Percentiles rank a stretch among this genome's conserved stretches.
phyloP scores from a whole-genome alignment of 495 filamentous ascomycete genomes.

The Aspergillus baeticus region DNA sequence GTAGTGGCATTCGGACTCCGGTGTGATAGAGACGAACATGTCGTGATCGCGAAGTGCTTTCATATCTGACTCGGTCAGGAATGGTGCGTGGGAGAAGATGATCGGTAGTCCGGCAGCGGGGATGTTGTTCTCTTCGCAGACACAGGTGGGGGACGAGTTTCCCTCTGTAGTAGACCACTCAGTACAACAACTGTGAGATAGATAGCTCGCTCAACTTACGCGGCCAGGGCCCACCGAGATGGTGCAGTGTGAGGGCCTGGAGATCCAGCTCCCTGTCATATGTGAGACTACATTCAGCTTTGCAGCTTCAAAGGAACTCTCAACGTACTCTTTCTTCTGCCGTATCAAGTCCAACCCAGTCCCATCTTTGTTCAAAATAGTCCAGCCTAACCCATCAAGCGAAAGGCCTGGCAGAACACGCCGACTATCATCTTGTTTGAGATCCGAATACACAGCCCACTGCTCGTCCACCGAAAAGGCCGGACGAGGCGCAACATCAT shows the following conservation, averaged over 20 bases:
- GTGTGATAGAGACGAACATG: slow-evolving; percentile 6
- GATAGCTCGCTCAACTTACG: background rate
- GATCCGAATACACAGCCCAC: background rate
- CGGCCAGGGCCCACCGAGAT: slow-evolving; percentile 3
- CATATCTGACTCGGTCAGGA: background rate
- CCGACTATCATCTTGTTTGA: background rate
- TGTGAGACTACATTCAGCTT: too few relatives aligned
- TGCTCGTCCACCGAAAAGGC: background rate
- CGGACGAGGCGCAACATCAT: background rate
- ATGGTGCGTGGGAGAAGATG: background rate
- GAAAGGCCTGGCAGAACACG: background rate
- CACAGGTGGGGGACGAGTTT: background rate
- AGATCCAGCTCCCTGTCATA: background rate
- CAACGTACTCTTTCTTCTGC: background rate
- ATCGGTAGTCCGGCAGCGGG: background rate
- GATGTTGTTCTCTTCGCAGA: background rate
- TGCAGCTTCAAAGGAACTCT: too few relatives aligned
- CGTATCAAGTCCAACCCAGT: background rate
- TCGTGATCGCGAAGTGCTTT: background rate
- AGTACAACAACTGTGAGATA: too few relatives aligned
- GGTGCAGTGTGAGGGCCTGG: background rate
- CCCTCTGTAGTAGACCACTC: too few relatives aligned
- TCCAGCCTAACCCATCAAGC: background rate
- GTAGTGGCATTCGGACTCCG: slow-evolving; percentile 9
- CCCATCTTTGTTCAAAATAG: background rate